Evolutionary conservation across 2,329 filamentous ascomycete species (phyloP), one percentile per base, ranked within the genome.

Genomic region (Fusarium brevicatenulatum): DNA sequence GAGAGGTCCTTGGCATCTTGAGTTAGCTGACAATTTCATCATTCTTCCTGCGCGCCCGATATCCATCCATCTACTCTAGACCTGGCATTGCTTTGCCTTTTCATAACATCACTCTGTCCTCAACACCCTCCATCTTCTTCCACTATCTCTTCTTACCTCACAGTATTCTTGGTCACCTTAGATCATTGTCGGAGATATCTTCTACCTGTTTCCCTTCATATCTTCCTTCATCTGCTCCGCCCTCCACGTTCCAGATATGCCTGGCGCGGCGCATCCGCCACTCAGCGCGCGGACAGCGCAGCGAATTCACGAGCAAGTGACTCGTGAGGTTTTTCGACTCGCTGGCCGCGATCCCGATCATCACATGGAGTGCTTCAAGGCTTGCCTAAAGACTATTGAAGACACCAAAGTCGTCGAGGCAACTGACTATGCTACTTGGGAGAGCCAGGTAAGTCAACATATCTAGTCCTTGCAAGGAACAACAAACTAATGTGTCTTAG

Each of bases 311-410:
- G 23, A 36, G 0, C 56, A 68, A 30, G 66, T 53, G 49, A 32
- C 25, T n/a, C 10, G 34, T 36, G 56, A 68, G 25, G 30, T 68
- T n/a, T 68, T 68, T 36, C 25, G 19, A 21, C 44, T 68, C 23
- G 44, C 49, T 13, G 43, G 43, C 1, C 43, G 56, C 28, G 47
- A 68, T n/a, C 50, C 56, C 3, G 19, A 23, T 4, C 9, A 37
- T 13, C 63, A 68, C 7, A 9, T n/a, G 9, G 13, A n/a, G 6
- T 68, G 66, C 34, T 68, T 63, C 42, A 21, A 32, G 10, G 49
- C 55, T 16, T 68, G 66, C 43, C 12, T 68, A 9, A 37, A 46
- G 13, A 40, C 34, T 21, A 59, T 62, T 4, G 16, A 52, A 10
- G 39, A 36, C 6, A 68, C 66, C 12, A 43, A 56, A 7, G 32